phyloP scores from a whole-genome alignment of 1,284 basidiomycete species.

The Cystobasidium slooffiae region DNA sequence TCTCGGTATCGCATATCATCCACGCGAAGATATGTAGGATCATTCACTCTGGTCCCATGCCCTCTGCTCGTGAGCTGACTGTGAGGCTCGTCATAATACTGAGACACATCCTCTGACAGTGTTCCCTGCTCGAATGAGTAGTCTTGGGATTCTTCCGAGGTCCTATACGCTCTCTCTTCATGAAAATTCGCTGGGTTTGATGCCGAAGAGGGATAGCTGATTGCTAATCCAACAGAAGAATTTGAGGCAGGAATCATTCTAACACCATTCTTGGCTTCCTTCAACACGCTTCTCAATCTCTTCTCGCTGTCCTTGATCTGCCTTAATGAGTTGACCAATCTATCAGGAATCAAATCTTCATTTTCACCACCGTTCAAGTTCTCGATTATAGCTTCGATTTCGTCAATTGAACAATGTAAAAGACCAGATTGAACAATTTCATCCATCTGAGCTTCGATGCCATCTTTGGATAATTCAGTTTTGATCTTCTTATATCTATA shows the following conservation, averaged over 20 bases:
- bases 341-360: not conserved
- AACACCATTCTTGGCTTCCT: constrained; percentile 7
- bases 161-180: no score
- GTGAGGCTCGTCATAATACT: no score
- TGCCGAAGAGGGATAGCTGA: not conserved
- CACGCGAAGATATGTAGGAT: no score
- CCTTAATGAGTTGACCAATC: not conserved
- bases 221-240: not conserved
- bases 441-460: not conserved
- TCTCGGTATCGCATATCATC: no score
- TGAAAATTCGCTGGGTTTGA: not conserved
- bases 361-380: not conserved
- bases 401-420: not conserved
- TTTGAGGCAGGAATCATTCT: not conserved
- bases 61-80: no score
- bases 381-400: not conserved
- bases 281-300: not conserved
- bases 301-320: constrained; percentile 4
- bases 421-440: not conserved
- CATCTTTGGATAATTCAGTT: constrained; percentile 35
- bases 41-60: no score
- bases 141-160: no score
- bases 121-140: no score
- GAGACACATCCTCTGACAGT: no score
- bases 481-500: constrained; percentile 69